Base-by-base conservation (phyloP, 768 basidiomycete species). In the Rhodotorula sphaerocarpa region DNA sequence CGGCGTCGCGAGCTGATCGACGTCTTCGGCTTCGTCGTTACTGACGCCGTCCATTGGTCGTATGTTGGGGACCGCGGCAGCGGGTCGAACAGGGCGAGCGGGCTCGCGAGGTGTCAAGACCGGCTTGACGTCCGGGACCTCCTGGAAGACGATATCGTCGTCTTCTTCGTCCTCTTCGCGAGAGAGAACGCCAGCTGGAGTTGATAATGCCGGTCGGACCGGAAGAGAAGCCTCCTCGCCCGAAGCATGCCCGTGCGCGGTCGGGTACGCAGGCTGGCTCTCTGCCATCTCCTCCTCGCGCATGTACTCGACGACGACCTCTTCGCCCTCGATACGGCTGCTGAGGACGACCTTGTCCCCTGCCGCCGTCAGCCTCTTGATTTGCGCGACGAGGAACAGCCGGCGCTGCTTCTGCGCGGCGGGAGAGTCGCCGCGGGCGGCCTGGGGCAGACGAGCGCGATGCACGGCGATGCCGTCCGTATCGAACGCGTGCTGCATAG, bases 121-220 rank as follows among this genome's bases (percentile, higher is more conserved):
- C 3, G 65, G 65, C 53, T 66, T 66, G 65, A 66, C 44, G 25
- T 66, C 65, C 28, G n/a, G n/a, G n/a, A n/a, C n/a, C n/a, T n/a
- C n/a, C n/a, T n/a, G n/a, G n/a, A n/a, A n/a, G n/a, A n/a, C n/a
- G n/a, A n/a, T n/a, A n/a, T n/a, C n/a, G n/a, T n/a, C n/a, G n/a
- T n/a, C n/a, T n/a, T 58, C 65, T 6, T 39, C 34, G n/a, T 3
- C 14, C 34, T 21, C 15, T 33, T 23, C n/a, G 11, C 5, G 23
- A 11, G 3, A 34, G 23, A 15, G 33, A 3, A 5, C 20, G 14
- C 7, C 1, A 7, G 31, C 18, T 11, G 4, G 7, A 1, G 20
- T 11, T 20, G 31, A 5, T 0, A 27, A 9, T 2, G 43, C 18
- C 25, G 15, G 30, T 48, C 10, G 48, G 14, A 12, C 14, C 25